Conservation (phyloP, 768 basidiomycete species). For the Rhizopogon vesiculosus region DNA sequence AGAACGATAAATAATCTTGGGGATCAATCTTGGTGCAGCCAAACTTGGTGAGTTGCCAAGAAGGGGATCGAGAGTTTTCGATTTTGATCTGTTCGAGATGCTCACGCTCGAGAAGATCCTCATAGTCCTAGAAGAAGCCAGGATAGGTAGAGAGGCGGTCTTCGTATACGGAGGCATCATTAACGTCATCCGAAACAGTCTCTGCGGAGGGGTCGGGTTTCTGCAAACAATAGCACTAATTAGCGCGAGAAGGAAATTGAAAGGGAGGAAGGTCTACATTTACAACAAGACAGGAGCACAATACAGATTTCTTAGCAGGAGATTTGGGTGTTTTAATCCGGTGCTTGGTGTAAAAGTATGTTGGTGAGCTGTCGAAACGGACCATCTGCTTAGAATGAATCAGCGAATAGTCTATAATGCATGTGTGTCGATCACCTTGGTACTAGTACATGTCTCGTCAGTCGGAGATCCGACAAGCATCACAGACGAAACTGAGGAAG, state of each 20-base stretch:
- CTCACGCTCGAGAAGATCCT: too few relatives aligned
- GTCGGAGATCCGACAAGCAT: too few relatives aligned
- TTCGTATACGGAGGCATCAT: too few relatives aligned
- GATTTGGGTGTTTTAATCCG: constrained; percentile 14
- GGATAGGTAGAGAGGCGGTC: too few relatives aligned
- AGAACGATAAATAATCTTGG: too few relatives aligned
- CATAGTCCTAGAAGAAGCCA: too few relatives aligned
- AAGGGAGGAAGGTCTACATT: constrained; percentile 13
- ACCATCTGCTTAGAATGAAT: constrained; percentile 10
- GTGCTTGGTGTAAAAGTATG: constrained; percentile 15
- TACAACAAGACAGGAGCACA: constrained; percentile 23
- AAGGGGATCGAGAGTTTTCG: too few relatives aligned
- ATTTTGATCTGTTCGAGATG: too few relatives aligned
- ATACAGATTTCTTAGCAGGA: constrained; percentile 5
- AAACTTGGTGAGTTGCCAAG: too few relatives aligned
- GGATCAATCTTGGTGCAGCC: too few relatives aligned
- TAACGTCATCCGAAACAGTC: constrained; percentile 5
- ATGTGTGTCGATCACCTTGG: constrained; percentile 12
- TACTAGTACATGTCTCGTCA: too few relatives aligned
- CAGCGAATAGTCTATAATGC: background rate
- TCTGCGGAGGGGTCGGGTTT: constrained; percentile 1
- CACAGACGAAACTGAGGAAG: too few relatives aligned
- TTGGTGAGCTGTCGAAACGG: constrained; percentile 21
- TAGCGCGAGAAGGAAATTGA: background rate
- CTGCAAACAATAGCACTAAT: constrained; percentile 13